A percentile compares a stretch with the other conserved stretches of the same genome.
Evolutionary conservation across 2,329 filamentous ascomycete species (phyloP).

Genomic region (Diaporthe sp.): DNA sequence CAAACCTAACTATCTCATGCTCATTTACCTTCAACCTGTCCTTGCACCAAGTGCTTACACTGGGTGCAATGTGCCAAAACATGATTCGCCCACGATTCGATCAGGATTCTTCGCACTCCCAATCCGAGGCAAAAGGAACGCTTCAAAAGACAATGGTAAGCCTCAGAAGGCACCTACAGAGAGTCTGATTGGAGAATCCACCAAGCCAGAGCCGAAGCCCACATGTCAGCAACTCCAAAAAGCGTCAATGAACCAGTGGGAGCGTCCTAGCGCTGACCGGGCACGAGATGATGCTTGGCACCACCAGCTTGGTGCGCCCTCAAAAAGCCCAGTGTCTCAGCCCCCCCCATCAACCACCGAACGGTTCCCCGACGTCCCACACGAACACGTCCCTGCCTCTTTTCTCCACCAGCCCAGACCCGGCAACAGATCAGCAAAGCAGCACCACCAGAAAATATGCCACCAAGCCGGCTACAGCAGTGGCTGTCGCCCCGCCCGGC

Average conservation of each 20-base stretch:
- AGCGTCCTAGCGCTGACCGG: not conserved
- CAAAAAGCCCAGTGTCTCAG: not conserved
- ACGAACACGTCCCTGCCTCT: not conserved
- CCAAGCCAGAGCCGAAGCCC: not conserved
- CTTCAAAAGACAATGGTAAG: not conserved
- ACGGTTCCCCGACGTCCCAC: not conserved
- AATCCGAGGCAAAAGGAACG: not conserved
- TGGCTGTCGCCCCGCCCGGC: constrained; percentile 37
- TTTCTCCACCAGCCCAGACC: not conserved
- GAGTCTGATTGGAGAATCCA: not conserved
- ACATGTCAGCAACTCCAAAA: not conserved
- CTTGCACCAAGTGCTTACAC: not conserved
- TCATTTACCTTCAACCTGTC: not conserved
- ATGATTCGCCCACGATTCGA: not conserved
- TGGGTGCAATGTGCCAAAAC: not conserved
- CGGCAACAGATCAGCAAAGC: not conserved
- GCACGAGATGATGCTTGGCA: not conserved
- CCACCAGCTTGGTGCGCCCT: not conserved
- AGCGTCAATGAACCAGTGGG: not conserved
- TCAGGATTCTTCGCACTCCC: not conserved
- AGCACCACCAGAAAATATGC: not conserved
- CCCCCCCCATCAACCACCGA: no score
- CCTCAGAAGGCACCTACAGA: rapidly evolving
- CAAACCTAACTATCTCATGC: not conserved
- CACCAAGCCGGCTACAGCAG: constrained; percentile 27